Percentiles rank a stretch among this genome's conserved stretches.
Conservation (phyloP, 2,329 filamentous ascomycete species). For the Aspergillus quadricinctus region DNA sequence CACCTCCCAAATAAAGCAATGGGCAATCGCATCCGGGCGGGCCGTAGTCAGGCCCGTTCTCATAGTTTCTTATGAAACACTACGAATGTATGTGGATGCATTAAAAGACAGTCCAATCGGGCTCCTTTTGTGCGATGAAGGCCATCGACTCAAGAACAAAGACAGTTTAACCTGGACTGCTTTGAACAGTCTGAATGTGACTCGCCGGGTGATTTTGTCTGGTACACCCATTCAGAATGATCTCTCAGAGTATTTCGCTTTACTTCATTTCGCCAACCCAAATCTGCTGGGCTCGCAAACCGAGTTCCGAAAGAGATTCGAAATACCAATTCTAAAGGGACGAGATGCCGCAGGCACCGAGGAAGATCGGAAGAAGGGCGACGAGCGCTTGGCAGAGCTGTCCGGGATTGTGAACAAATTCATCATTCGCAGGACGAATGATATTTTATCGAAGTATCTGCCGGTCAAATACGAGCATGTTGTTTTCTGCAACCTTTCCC, state of each 20-base stretch:
- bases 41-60: slow-evolving; percentile 86
- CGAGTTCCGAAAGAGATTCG: slow-evolving; percentile 91
- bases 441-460: slow-evolving; percentile 94
- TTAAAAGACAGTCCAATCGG: slow-evolving; percentile 87
- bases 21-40: slow-evolving; percentile 88
- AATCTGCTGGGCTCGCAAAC: slow-evolving; percentile 80
- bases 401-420: slow-evolving; percentile 91
- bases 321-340: slow-evolving; percentile 85
- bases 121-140: slow-evolving; percentile 90
- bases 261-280: slow-evolving; percentile 95
- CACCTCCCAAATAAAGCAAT: slow-evolving; percentile 83
- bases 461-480: slow-evolving; percentile 99
- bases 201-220: slow-evolving; percentile 86
- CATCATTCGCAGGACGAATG: slow-evolving; percentile 95
- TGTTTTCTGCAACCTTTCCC: slow-evolving; percentile 91
- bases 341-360: slow-evolving; percentile 88
- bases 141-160: slow-evolving; percentile 92
- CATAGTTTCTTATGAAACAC: slow-evolving; percentile 95
- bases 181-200: slow-evolving; percentile 84
- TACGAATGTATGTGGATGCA: slow-evolving; percentile 85
- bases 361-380: slow-evolving; percentile 73
- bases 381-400: slow-evolving; percentile 76
- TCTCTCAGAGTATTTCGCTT: slow-evolving; percentile 92
- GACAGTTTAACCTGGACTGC: slow-evolving; percentile 94
- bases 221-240: slow-evolving; percentile 98